Evolutionary conservation across 1,139 yeast species (phyloP).

Genomic region (Lodderomyces margitis): DNA sequence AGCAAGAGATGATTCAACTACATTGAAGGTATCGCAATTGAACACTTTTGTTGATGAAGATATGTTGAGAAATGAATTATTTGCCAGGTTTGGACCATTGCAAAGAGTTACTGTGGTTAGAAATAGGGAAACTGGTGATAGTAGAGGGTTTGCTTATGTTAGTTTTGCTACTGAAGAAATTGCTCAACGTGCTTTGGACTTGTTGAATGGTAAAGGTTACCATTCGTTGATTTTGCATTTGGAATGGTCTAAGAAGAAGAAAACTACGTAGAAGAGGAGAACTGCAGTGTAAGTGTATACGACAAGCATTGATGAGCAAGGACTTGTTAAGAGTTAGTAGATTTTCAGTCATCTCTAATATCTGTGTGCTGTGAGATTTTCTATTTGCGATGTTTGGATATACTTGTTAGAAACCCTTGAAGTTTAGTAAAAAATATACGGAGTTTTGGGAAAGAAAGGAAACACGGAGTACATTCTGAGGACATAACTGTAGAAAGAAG

Average conservation of each 20-base stretch:
- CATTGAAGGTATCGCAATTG: constrained; percentile 89
- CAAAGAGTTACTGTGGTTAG: constrained; percentile 82
- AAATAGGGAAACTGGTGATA: constrained; percentile 91
- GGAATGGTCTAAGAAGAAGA: constrained; percentile 56
- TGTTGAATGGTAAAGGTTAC: constrained; percentile 88
- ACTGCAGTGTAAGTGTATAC: neutral
- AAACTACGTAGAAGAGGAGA: constrained; percentile 10
- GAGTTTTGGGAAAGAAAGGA: no score
- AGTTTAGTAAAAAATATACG: no score
- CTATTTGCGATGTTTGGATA: no score
- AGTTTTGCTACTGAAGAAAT: constrained; percentile 66
- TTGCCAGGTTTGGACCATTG: constrained; percentile 70
- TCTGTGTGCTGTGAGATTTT: no score
- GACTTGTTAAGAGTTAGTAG: no score
- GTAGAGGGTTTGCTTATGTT: constrained; percentile 97
- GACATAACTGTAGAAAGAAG: no score
- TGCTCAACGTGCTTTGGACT: constrained; percentile 79
- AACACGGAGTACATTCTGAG: no score
- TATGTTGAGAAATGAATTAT: constrained; percentile 70
- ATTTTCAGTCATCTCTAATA: no score
- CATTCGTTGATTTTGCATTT: constrained; percentile 84
- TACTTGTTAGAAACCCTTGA: no score
- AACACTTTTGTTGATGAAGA: constrained; percentile 83
- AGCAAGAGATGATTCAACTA: constrained; percentile 79
- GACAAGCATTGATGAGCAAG: no score